phyloP scores from a whole-genome alignment of 2,329 filamentous ascomycete genomes.

The Cercospora zeae-maydis region DNA sequence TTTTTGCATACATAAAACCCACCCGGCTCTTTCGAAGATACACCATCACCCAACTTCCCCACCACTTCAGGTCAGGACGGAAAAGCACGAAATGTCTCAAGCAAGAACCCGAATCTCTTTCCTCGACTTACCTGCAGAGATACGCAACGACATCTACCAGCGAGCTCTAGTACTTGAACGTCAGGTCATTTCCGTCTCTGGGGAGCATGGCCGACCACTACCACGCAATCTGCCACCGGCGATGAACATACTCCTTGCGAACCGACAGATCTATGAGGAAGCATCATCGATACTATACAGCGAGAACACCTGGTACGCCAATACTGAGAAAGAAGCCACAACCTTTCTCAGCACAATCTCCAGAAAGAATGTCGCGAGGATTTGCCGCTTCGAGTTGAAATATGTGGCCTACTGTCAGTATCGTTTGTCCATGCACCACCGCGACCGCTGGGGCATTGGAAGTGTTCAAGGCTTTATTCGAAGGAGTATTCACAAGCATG shows the following conservation, averaged over 20 bases:
- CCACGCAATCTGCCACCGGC: neutral
- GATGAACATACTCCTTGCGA: neutral
- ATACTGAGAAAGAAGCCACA: neutral
- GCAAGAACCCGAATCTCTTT: neutral
- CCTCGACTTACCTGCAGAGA: neutral
- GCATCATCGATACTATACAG: neutral
- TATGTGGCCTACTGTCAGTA: neutral
- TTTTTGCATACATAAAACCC: neutral
- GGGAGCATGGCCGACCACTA: neutral
- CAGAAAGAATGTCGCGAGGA: neutral
- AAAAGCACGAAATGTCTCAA: neutral
- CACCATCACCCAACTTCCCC: neutral
- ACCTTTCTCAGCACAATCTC: neutral
- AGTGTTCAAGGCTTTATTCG: neutral
- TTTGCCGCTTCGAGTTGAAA: neutral
- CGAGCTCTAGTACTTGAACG: neutral
- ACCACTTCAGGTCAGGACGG: neutral
- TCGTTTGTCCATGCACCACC: neutral
- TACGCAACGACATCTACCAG: neutral
- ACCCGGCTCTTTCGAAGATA: neutral
- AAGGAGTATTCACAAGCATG: neutral
- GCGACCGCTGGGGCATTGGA: neutral
- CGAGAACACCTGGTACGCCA: slow-evolving; percentile 1
- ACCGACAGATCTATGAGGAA: slow-evolving; percentile 1
- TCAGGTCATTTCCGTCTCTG: slow-evolving; percentile 4